Evolutionary conservation across 441 rosid genomes (phyloP).

Genomic region (Corymbia citriodora): DNA sequence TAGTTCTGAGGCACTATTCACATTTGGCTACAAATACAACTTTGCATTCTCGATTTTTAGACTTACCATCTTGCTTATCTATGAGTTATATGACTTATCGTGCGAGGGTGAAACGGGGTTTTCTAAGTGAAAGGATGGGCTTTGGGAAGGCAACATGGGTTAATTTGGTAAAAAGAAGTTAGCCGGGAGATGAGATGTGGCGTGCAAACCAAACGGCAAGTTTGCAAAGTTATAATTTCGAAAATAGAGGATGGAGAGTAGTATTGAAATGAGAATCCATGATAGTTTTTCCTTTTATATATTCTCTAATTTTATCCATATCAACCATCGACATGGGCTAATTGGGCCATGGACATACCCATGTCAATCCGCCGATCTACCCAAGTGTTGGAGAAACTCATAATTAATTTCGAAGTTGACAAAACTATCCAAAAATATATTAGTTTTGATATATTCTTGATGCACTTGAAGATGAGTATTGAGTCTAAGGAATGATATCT

Average conservation of each 20-base stretch:
- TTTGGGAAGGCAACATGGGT: no score
- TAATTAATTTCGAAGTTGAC: no score
- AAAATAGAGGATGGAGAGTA: neutral
- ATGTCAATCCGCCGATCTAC: no score
- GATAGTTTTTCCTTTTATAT: no score
- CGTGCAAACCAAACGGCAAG: neutral
- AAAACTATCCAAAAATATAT: no score
- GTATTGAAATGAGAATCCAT: neutral
- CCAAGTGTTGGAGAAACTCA: no score
- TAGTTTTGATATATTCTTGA: no score
- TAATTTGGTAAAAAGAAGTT: neutral
- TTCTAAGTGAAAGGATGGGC: no score
- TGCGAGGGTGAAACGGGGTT: neutral
- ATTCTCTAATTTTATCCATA: neutral
- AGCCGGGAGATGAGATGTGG: accelerated
- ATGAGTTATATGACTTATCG: neutral
- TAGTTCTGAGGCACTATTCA: neutral
- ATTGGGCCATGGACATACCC: neutral
- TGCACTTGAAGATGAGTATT: no score
- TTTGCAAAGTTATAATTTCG: neutral
- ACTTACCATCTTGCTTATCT: neutral
- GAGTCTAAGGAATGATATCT: no score
- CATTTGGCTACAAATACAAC: neutral
- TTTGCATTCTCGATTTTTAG: neutral
- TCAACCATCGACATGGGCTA: neutral